Conservation (phyloP, 805 yeast species). For the Candida sithepensis region DNA sequence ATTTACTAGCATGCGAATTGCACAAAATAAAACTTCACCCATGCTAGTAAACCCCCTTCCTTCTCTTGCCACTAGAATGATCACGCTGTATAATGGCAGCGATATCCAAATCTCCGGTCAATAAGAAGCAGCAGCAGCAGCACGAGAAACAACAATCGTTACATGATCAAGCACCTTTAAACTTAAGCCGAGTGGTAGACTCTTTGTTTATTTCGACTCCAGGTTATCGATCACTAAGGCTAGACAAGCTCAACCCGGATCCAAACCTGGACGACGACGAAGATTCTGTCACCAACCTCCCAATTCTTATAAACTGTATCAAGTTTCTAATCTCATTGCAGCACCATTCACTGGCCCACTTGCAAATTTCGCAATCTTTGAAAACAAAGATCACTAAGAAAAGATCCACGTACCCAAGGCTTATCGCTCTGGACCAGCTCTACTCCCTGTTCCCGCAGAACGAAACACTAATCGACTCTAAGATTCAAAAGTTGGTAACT, state of each 20-base stretch:
- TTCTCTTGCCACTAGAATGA: neutral
- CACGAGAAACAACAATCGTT: neutral
- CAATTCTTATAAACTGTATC: conserved; percentile 16
- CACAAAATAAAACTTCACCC: neutral
- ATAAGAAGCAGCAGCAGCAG: conserved; percentile 1
- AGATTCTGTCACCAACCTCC: conserved; percentile 9
- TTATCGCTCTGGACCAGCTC: conserved; percentile 43
- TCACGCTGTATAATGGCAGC: neutral
- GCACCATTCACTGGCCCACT: conserved; percentile 10
- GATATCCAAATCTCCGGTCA: conserved; percentile 1
- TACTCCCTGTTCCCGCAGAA: conserved; percentile 43
- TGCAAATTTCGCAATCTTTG: conserved; percentile 14
- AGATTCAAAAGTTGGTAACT: conserved; percentile 35
- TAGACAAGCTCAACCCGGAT: conserved; percentile 8
- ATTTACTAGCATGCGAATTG: neutral
- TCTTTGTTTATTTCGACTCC: conserved; percentile 12
- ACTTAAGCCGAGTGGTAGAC: conserved; percentile 11
- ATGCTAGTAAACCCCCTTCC: neutral
- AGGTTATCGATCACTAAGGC: conserved; percentile 6
- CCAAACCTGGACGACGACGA: conserved; percentile 13
- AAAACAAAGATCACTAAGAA: conserved; percentile 16
- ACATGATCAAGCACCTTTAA: neutral
- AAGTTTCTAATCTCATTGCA: conserved; percentile 13
- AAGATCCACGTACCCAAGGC: conserved; percentile 31
- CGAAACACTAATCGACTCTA: conserved; percentile 50